Percentiles rank a stretch among this genome's conserved stretches.
phyloP scores from a whole-genome alignment of 2,329 filamentous ascomycete species.

The Grosmannia clavigera region DNA sequence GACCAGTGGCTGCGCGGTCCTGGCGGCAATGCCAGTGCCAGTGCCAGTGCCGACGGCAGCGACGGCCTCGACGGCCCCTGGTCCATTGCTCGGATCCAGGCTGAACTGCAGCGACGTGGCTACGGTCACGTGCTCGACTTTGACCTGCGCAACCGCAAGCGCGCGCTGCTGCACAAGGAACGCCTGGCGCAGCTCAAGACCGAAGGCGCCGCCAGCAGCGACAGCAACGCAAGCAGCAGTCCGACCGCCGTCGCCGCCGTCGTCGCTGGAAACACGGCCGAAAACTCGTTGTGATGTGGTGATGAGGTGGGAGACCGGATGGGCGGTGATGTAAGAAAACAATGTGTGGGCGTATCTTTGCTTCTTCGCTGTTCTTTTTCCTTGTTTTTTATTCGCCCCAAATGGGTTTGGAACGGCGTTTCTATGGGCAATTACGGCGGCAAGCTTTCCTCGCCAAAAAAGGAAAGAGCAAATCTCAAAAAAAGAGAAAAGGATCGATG shows the following conservation, averaged over 20 bases:
- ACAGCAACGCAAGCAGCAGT: neutral
- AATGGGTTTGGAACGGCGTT: neutral
- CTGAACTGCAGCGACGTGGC: conserved; percentile 21
- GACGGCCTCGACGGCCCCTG: neutral
- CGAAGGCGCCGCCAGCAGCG: neutral
- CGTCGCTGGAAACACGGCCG: too few relatives aligned
- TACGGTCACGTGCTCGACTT: conserved; percentile 24
- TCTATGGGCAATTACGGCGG: too few relatives aligned
- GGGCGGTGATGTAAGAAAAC: too few relatives aligned
- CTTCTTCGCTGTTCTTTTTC: neutral
- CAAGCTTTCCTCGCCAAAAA: too few relatives aligned
- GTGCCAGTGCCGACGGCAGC: neutral
- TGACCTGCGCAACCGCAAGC: conserved; percentile 24
- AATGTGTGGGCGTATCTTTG: neutral
- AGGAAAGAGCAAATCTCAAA: too few relatives aligned
- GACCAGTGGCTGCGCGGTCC: conserved; percentile 20
- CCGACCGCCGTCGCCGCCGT: neutral
- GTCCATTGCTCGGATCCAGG: conserved; percentile 23
- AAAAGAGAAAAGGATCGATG: too few relatives aligned
- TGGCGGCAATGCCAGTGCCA: neutral
- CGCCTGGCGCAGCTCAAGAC: conserved; percentile 7
- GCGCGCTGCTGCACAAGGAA: conserved; percentile 18
- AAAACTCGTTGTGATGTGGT: too few relatives aligned
- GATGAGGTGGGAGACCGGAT: too few relatives aligned
- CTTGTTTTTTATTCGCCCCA: neutral